Percentiles rank a stretch among this genome's conserved stretches.
These are phyloP conservation scores for Trametes elegans DNA, from an alignment of 768 basidiomycete genomes.

Conservation along the genomic window DNA sequence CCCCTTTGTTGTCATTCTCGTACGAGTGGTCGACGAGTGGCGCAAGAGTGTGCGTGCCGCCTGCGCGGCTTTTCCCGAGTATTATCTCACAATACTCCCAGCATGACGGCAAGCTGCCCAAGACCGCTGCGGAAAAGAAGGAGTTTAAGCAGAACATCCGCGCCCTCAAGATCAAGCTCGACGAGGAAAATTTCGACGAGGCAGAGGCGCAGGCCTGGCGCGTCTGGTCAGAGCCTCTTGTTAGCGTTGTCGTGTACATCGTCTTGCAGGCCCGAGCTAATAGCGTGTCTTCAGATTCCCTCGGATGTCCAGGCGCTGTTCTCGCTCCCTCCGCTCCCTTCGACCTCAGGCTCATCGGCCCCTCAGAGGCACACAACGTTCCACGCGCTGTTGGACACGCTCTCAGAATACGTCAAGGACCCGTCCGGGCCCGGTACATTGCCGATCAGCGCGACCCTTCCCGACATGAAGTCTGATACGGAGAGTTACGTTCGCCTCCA, in stretches of 20 bases:
- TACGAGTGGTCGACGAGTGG: conserved; percentile 82
- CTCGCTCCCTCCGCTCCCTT: conserved; percentile 48
- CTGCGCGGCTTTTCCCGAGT: neutral
- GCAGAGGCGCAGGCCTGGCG: conserved; percentile 87
- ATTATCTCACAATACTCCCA: conserved; percentile 27
- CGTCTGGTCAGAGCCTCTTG: conserved; percentile 60
- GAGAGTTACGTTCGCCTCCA: conserved; percentile 80
- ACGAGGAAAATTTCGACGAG: conserved; percentile 98
- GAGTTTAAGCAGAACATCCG: conserved; percentile 70
- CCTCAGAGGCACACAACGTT: conserved; percentile 48
- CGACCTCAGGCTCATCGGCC: conserved; percentile 33
- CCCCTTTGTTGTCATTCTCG: conserved; percentile 87
- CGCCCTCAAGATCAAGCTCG: conserved; percentile 66
- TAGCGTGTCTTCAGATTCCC: conserved; percentile 49
- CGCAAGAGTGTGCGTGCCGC: conserved; percentile 51
- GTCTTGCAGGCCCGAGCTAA: neutral
- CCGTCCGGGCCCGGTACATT: conserved; percentile 51
- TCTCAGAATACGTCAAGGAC: conserved; percentile 59
- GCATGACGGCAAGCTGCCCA: conserved; percentile 65
- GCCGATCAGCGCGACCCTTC: conserved; percentile 83
- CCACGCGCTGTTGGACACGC: conserved; percentile 74
- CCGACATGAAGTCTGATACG: conserved; percentile 96
- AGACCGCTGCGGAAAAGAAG: conserved; percentile 61
- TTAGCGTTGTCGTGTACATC: conserved; percentile 23
- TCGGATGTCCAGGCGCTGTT: conserved; percentile 65